These are phyloP conservation scores for Lasiodiplodia sp. DNA, from an alignment of 2,329 filamentous ascomycete species.

Conservation along the genomic window DNA sequence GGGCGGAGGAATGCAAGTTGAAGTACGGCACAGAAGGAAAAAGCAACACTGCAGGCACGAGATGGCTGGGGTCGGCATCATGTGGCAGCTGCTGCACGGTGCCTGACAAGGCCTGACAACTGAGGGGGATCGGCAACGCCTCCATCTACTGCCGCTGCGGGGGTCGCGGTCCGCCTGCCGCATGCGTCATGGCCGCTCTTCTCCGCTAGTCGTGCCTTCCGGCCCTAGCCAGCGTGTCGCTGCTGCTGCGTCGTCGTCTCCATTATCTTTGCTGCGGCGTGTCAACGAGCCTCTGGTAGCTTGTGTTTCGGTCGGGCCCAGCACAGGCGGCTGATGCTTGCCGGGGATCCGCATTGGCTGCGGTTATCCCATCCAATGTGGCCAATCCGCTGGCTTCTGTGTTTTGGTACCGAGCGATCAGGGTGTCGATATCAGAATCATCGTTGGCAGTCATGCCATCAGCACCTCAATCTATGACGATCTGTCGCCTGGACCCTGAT, in stretches of 20 bases:
- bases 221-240: conserved; percentile 4
- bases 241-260: neutral
- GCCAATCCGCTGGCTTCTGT: neutral
- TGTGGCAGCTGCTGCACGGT: conserved; percentile 15
- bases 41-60: conserved; percentile 9
- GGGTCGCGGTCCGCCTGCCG: conserved; percentile 11
- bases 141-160: conserved; percentile 10
- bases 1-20: neutral
- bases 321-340: neutral
- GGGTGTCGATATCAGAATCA: neutral
- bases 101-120: conserved; percentile 12
- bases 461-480: conserved; percentile 2
- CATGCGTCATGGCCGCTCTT: conserved; percentile 2
- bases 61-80: neutral
- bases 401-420: neutral
- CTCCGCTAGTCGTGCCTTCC: neutral
- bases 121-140: conserved; percentile 18
- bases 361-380: neutral
- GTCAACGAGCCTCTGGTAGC: neutral
- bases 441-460: neutral
- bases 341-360: conserved; percentile 1
- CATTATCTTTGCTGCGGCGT: neutral
- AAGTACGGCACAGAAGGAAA: neutral
- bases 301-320: no score
- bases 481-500: conserved; percentile 25